phyloP scores from a whole-genome alignment of 371 early-diverging fungal genomes.

The Chytridiales sp. region DNA sequence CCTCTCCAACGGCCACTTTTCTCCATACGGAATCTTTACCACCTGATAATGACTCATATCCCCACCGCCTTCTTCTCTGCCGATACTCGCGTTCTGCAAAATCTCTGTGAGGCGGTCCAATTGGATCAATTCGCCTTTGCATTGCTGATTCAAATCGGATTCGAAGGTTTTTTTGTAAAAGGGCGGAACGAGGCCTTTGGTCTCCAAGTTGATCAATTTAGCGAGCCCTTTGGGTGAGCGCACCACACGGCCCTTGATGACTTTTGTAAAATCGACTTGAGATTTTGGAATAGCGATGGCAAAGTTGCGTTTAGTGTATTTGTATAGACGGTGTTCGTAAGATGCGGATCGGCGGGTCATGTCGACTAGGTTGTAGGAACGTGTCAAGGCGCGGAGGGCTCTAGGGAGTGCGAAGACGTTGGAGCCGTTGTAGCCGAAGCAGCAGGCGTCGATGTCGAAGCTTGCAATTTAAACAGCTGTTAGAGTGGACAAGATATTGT shows the following conservation, averaged over 20 bases:
- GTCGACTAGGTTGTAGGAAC: constrained; percentile 25
- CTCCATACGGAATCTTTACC: constrained; percentile 13
- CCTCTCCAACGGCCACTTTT: constrained; percentile 13
- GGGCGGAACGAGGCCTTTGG: not conserved
- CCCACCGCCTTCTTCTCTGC: not conserved
- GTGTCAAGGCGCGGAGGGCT: constrained; percentile 15
- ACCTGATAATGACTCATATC: constrained; percentile 8
- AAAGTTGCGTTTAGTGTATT: constrained; percentile 30
- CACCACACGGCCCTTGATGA: not conserved
- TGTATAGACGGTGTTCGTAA: constrained; percentile 30
- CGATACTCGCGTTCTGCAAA: not conserved
- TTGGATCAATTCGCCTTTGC: constrained; percentile 4
- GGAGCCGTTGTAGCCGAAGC: constrained; percentile 26
- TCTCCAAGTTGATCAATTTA: constrained; percentile 9
- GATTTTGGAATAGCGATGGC: constrained; percentile 13
- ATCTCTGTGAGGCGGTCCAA: constrained; percentile 3
- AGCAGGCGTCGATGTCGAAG: constrained; percentile 32
- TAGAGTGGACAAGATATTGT: not conserved
- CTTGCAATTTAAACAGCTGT: not conserved
- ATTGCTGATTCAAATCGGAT: not conserved
- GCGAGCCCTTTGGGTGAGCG: constrained; percentile 9
- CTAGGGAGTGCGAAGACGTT: constrained; percentile 24
- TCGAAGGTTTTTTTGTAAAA: not conserved
- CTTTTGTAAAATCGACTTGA: not conserved
- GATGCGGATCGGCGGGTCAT: constrained; percentile 24